Conservation (phyloP, 768 basidiomycete genomes). For the Lenzites betulinus region DNA sequence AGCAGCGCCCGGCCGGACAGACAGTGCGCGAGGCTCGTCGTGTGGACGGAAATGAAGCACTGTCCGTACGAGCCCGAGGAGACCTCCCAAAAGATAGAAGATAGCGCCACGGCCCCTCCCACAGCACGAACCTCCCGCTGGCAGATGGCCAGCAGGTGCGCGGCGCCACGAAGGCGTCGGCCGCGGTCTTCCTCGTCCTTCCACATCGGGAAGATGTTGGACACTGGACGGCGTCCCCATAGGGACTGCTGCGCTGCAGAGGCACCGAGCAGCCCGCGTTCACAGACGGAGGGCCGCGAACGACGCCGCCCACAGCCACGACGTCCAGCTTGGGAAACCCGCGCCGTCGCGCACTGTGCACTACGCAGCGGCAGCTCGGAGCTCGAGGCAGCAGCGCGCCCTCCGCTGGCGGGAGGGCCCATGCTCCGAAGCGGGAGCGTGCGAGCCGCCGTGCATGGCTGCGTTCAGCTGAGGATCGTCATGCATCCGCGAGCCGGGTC, state of each 20-base stretch:
- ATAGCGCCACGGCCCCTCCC: background rate
- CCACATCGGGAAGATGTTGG: background rate
- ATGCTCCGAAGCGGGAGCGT: background rate
- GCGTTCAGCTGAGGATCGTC: background rate
- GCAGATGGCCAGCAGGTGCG: background rate
- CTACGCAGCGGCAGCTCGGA: background rate
- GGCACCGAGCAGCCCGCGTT: background rate
- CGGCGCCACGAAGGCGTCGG: conserved; percentile 2
- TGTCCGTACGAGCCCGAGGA: background rate
- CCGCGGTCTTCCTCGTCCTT: background rate
- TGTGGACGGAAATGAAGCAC: conserved; percentile 5
- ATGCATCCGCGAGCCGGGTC: background rate
- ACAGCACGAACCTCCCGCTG: background rate
- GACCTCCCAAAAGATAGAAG: background rate
- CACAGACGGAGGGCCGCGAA: conserved; percentile 11
- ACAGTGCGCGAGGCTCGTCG: background rate
- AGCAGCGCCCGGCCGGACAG: background rate
- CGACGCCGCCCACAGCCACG: conserved; percentile 14
- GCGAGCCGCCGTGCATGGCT: background rate
- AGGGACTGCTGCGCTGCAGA: conserved; percentile 7
- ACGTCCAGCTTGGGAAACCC: background rate
- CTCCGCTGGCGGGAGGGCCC: no score
- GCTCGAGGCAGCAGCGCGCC: no score
- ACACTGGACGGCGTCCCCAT: conserved; percentile 6
- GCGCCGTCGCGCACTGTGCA: background rate